phyloP scores from a whole-genome alignment of 2,329 filamentous ascomycete genomes.

The Phyllosticta ampelicida region DNA sequence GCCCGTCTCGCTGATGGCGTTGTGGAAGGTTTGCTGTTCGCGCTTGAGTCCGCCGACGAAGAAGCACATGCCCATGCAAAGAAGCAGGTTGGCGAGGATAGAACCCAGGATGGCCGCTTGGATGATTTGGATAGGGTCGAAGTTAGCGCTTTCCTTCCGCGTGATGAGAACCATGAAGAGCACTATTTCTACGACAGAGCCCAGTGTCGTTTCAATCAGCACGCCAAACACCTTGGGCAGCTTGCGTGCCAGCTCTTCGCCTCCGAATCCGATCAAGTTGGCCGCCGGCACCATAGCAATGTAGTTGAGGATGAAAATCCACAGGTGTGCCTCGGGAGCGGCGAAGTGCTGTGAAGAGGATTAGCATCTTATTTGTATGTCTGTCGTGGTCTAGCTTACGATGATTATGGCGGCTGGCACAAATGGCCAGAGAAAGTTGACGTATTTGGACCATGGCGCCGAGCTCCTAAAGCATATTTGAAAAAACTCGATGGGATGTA shows the following conservation, averaged over 20 bases:
- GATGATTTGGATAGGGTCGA: conserved; percentile 50
- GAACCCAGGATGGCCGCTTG: conserved; percentile 76
- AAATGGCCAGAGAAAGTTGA: conserved; percentile 65
- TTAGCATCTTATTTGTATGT: neutral
- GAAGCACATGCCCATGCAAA: conserved; percentile 74
- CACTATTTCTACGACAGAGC: conserved; percentile 70
- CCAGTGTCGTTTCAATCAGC: conserved; percentile 49
- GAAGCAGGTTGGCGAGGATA: conserved; percentile 68
- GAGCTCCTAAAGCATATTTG: conserved; percentile 54
- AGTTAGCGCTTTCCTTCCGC: conserved; percentile 24
- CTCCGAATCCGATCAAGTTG: conserved; percentile 65
- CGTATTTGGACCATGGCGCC: conserved; percentile 50
- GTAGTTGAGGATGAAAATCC: conserved; percentile 60
- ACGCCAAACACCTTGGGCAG: conserved; percentile 62
- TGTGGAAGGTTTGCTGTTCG: conserved; percentile 60
- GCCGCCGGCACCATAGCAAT: conserved; percentile 69
- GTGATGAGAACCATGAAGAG: conserved; percentile 67
- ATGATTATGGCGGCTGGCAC: conserved; percentile 63
- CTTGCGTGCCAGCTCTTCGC: conserved; percentile 62
- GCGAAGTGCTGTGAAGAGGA: conserved; percentile 35
- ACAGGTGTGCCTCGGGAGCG: conserved; percentile 46
- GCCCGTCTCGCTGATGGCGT: conserved; percentile 68
- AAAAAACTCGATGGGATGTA: conserved; percentile 55
- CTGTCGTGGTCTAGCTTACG: conserved; percentile 21
- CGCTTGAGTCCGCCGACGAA: conserved; percentile 61